phyloP scores from a whole-genome alignment of 2,329 filamentous ascomycete genomes.

The Botrytis tulipae region DNA sequence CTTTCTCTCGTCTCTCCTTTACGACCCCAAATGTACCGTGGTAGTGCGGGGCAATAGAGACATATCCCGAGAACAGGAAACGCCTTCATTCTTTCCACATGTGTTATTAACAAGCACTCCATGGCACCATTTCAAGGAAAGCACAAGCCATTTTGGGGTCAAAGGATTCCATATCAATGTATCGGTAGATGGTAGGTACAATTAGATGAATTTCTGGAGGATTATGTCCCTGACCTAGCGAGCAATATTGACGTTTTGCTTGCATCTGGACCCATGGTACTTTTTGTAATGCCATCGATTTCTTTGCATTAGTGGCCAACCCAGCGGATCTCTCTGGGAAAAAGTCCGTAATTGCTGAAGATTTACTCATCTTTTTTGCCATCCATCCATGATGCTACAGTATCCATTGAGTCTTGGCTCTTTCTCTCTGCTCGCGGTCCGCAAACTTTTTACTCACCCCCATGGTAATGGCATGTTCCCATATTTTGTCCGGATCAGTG shows the following conservation, averaged over 20 bases:
- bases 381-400: slow-evolving; percentile 4
- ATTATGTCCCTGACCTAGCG: slow-evolving; percentile 33
- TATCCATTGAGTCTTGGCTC: slow-evolving; percentile 15
- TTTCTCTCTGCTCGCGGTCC: slow-evolving; percentile 16
- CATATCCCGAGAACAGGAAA: slow-evolving; percentile 17
- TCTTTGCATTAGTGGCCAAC: slow-evolving; percentile 38
- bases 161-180: slow-evolving; percentile 22
- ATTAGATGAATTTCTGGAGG: slow-evolving; percentile 22
- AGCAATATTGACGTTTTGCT: slow-evolving; percentile 34
- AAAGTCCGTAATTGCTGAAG: slow-evolving; percentile 19
- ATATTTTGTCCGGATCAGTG: slow-evolving; percentile 19
- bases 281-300: slow-evolving; percentile 23
- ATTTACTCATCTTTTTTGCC: slow-evolving; percentile 16
- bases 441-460: slow-evolving; percentile 11
- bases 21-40: slow-evolving; percentile 25
- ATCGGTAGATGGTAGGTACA: slow-evolving; percentile 24
- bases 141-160: slow-evolving; percentile 11
- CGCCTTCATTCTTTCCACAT: slow-evolving; percentile 11
- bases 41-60: slow-evolving; percentile 37
- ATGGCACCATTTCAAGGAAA: slow-evolving; percentile 24
- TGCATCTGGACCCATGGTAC: slow-evolving; percentile 25
- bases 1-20: slow-evolving; percentile 2
- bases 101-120: slow-evolving; percentile 29
- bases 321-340: slow-evolving; percentile 34
- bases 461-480: slow-evolving; percentile 4